Percentiles rank a stretch among this genome's conserved stretches.
phyloP scores from a whole-genome alignment of 2,329 filamentous ascomycete species.

The Incumbomyces lentus region DNA sequence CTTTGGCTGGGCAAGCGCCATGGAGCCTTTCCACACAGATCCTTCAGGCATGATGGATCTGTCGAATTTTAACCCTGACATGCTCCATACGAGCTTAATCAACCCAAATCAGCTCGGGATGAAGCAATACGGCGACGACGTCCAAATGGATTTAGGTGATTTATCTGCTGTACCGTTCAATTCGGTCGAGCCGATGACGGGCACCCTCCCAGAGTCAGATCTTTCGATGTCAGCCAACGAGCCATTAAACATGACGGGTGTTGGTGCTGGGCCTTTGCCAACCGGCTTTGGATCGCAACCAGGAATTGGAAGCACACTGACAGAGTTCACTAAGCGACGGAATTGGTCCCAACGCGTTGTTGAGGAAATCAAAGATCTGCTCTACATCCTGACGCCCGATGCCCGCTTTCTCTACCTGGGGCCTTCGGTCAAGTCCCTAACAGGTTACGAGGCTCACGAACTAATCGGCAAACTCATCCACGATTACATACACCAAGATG shows the following conservation, averaged over 20 bases:
- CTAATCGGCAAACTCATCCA: conserved; percentile 66
- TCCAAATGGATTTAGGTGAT: conserved; percentile 32
- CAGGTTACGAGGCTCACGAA: conserved; percentile 62
- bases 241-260: conserved; percentile 29
- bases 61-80: conserved; percentile 13
- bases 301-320: conserved; percentile 41
- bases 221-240: conserved; percentile 14
- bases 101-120: conserved; percentile 30
- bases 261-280: conserved; percentile 46
- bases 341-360: conserved; percentile 85
- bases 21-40: conserved; percentile 2
- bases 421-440: conserved; percentile 62
- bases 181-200: conserved; percentile 5
- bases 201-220: conserved; percentile 15
- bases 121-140: conserved; percentile 38
- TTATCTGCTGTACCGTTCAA: conserved; percentile 5
- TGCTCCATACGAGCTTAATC: conserved; percentile 24
- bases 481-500: conserved; percentile 77
- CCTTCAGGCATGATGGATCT: conserved; percentile 13
- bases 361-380: conserved; percentile 78
- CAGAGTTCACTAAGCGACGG: conserved; percentile 54
- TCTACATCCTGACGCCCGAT: conserved; percentile 77
- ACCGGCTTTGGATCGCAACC: conserved; percentile 41
- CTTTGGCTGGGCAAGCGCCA: neutral
- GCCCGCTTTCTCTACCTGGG: conserved; percentile 80